Percentiles rank a stretch among this genome's conserved stretches.
These are phyloP conservation scores for Chytriomyces sp. DNA, from an alignment of 192 early-diverging fungal species.

Conservation along the genomic window DNA sequence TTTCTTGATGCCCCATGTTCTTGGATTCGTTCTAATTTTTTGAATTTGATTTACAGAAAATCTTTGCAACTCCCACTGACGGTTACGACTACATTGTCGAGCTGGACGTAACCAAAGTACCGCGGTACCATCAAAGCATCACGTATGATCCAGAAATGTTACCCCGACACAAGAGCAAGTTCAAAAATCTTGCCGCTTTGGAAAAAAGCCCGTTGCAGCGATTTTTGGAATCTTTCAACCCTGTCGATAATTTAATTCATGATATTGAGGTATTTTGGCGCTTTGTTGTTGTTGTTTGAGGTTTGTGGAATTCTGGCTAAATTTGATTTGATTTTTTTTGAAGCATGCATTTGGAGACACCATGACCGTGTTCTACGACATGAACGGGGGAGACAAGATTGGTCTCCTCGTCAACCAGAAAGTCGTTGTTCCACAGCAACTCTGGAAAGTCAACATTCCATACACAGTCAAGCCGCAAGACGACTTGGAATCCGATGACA, in stretches of 20 bases:
- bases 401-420: conserved; percentile 72
- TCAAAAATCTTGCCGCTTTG: conserved; percentile 69
- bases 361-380: conserved; percentile 75
- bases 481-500: neutral
- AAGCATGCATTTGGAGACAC: conserved; percentile 63
- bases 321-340: conserved; percentile 14
- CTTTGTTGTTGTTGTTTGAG: conserved; percentile 21
- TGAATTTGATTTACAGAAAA: conserved; percentile 49
- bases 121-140: conserved; percentile 42
- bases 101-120: conserved; percentile 57
- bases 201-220: conserved; percentile 51
- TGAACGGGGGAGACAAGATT: conserved; percentile 74
- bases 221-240: conserved; percentile 74
- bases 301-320: neutral
- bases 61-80: conserved; percentile 78
- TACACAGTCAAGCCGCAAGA: conserved; percentile 64
- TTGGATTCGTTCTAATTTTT: too few species aligned
- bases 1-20: too few species aligned
- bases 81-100: conserved; percentile 81
- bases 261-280: conserved; percentile 61
- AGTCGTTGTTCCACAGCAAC: conserved; percentile 51
- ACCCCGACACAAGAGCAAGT: conserved; percentile 58
- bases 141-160: conserved; percentile 34
- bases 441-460: conserved; percentile 69
- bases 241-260: conserved; percentile 67